phyloP scores from a whole-genome alignment of 2,329 filamentous ascomycete genomes.

The Penicillium griseofulvum region DNA sequence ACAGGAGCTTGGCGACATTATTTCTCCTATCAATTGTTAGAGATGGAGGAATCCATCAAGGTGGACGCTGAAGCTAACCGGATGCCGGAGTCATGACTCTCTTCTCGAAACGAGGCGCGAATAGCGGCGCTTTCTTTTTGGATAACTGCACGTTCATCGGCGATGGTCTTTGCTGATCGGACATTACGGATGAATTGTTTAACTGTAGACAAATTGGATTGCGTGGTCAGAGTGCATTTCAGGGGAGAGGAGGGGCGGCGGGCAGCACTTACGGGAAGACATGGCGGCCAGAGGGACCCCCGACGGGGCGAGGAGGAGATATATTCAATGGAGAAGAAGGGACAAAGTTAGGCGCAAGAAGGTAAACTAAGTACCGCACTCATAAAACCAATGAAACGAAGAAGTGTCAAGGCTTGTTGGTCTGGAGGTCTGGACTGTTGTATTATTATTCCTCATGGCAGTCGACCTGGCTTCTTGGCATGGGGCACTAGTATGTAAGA shows the following conservation, averaged over 20 bases:
- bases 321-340: slow-evolving; percentile 11
- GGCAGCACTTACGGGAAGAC: slow-evolving; percentile 54
- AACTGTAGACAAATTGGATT: slow-evolving; percentile 55
- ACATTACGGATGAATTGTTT: slow-evolving; percentile 99
- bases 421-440: slow-evolving; percentile 22
- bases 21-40: slow-evolving; percentile 67
- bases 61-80: slow-evolving; percentile 58
- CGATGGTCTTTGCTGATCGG: slow-evolving; percentile 96
- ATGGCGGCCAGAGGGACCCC: slow-evolving; percentile 54
- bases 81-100: slow-evolving; percentile 86
- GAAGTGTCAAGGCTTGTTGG: slow-evolving; percentile 8
- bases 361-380: slow-evolving; percentile 9
- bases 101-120: slow-evolving; percentile 93
- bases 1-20: slow-evolving; percentile 97
- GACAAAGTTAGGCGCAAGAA: slow-evolving; percentile 6
- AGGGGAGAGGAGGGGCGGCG: slow-evolving; percentile 29
- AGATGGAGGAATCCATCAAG: not conserved
- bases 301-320: slow-evolving; percentile 31
- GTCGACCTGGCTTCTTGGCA: slow-evolving; percentile 30
- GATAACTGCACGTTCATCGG: slow-evolving; percentile 95
- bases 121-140: slow-evolving; percentile 99
- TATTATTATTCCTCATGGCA: slow-evolving; percentile 26
- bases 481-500: slow-evolving; percentile 14
- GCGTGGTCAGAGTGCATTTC: slow-evolving; percentile 17
- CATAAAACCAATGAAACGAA: slow-evolving; percentile 11